Percentiles rank a stretch among this genome's conserved stretches.
These are phyloP conservation scores for Austroboletus olivaceoglutinosus DNA, from an alignment of 1,284 basidiomycete species.

Conservation along the genomic window DNA sequence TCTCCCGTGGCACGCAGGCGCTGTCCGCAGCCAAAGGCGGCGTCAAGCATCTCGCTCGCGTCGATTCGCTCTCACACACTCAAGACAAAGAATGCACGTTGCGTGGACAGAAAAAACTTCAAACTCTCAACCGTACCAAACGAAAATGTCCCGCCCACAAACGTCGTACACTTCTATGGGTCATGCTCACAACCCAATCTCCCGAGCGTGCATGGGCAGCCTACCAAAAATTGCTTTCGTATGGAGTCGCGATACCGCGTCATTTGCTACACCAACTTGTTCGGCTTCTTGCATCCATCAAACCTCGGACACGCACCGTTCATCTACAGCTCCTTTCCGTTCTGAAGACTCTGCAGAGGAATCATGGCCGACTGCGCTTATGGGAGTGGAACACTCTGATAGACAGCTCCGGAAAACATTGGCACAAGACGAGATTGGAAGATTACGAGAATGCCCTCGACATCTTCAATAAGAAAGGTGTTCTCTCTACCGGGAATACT, in stretches of 20 bases:
- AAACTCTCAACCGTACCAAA: background rate
- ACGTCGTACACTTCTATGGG: constrained; percentile 26
- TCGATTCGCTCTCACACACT: constrained; percentile 2
- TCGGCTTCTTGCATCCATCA: constrained; percentile 49
- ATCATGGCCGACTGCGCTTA: constrained; percentile 49
- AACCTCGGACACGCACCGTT: constrained; percentile 54
- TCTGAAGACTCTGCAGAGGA: constrained; percentile 51
- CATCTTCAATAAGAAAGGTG: constrained; percentile 58
- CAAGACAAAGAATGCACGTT: constrained; percentile 1
- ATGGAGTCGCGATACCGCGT: constrained; percentile 41
- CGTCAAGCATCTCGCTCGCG: constrained; percentile 7
- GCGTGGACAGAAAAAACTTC: background rate
- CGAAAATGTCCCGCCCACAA: constrained; percentile 20
- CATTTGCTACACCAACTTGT: constrained; percentile 58
- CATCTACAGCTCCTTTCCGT: constrained; percentile 66
- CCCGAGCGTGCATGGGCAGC: constrained; percentile 57
- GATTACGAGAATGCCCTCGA: constrained; percentile 62
- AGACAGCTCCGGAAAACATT: constrained; percentile 63
- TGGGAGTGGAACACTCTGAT: constrained; percentile 77
- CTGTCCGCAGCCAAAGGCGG: constrained; percentile 1
- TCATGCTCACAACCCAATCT: constrained; percentile 40
- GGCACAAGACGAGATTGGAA: constrained; percentile 51
- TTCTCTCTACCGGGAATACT: constrained; percentile 25
- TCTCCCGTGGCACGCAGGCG: background rate
- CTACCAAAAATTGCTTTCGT: constrained; percentile 45